Evolutionary conservation across 2,329 filamentous ascomycete species (phyloP), one percentile per base, ranked within the genome.

Genomic region (Colletotrichum higginsianum): DNA sequence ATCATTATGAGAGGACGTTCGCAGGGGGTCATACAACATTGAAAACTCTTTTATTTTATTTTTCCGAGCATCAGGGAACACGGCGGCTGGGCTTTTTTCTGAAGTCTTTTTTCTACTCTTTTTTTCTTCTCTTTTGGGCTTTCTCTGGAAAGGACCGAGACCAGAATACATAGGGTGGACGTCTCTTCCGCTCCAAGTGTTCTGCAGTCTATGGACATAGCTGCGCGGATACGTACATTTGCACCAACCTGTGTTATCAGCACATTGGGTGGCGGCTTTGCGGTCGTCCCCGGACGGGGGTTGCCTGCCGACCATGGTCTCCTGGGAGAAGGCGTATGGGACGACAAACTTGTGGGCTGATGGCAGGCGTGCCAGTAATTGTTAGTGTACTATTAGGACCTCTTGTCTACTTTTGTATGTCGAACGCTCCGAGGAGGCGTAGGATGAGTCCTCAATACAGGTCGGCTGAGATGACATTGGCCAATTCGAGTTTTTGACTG

Each of bases 371-470:
- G 72, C 65, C 69, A 62, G 47, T 73, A 73, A 73, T 73, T 67
- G 67, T 53, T 72, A 72, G 64, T 73, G 72, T 73, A 73, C 61
- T 61, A 73, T 72, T 69, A 72, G 61, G 61, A 61, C 69, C 62
- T 73, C 61, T 67, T 66, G 69, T 62, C 60, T 67, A 67, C 63
- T 73, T 67, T 67, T 61, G 61, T 55, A 67, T 63, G 55, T 72
- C 57, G 63, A 67, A 38, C 61, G 67, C 67, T 62, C 67, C 70
- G 49, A 66, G 50, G 56, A 61, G 56, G 61, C 49, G 61, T 56
- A 71, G 66, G 56, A 71, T 50, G 61, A 72, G 61, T 72, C 61
- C 55, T 66, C 61, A 72, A 72, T 72, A 52, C 70, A 72, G 55
- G 67, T 65, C 61, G 66, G 70, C 70, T 56, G 26, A 61, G 44